Percentiles rank a stretch among this genome's conserved stretches.
Conservation (phyloP, 1,284 basidiomycete species). For the Trichosporon ovoides region DNA sequence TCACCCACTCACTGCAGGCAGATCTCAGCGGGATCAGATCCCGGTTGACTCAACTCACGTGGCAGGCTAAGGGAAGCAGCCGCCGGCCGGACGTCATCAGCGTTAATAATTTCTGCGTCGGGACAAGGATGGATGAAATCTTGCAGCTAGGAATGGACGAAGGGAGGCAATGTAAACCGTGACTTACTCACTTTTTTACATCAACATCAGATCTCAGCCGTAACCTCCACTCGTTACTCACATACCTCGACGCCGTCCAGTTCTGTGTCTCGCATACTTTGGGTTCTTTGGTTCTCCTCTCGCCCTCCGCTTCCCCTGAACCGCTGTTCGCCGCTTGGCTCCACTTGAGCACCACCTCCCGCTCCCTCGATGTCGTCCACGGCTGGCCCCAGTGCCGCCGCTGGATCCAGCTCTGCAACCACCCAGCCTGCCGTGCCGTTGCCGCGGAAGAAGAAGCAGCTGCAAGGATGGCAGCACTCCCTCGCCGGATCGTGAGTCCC, state of each 20-base stretch:
- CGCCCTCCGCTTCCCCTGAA: background rate
- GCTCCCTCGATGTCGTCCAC: background rate
- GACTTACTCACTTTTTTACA: background rate
- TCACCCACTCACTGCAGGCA: too few species aligned
- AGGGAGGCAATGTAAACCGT: too few species aligned
- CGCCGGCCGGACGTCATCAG: slow-evolving; percentile 1
- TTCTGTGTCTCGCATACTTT: too few species aligned
- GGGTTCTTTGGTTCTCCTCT: too few species aligned
- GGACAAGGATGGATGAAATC: slow-evolving; percentile 1
- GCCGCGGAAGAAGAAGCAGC: slow-evolving; percentile 46
- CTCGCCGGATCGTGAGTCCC: slow-evolving; percentile 74
- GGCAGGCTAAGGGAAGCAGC: too few species aligned
- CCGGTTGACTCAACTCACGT: background rate
- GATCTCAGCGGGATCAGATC: too few species aligned
- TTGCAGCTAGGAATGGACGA: background rate
- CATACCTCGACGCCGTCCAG: too few species aligned
- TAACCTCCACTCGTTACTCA: background rate
- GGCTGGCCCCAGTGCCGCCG: slow-evolving; percentile 2
- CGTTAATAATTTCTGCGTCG: slow-evolving; percentile 4
- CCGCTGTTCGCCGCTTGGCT: too few species aligned
- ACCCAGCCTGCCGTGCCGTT: background rate
- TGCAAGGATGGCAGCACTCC: slow-evolving; percentile 78
- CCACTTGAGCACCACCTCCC: background rate
- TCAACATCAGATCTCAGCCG: too few species aligned
- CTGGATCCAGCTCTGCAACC: background rate